phyloP scores from a whole-genome alignment of 495 filamentous ascomycete genomes.

The Hyaloscypha variabilis region DNA sequence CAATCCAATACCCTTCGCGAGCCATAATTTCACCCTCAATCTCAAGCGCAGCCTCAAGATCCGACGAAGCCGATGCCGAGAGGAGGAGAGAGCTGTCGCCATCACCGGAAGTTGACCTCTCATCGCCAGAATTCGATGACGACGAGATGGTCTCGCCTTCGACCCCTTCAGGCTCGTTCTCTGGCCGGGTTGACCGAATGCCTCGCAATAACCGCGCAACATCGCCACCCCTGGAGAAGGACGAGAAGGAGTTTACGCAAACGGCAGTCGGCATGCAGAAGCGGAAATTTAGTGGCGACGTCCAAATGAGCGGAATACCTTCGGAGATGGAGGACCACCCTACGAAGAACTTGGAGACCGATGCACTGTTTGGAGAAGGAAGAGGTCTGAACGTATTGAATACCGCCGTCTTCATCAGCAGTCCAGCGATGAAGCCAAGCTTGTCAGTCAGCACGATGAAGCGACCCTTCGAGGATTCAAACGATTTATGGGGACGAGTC shows the following conservation, averaged over 20 bases:
- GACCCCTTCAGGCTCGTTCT: slow-evolving; percentile 61
- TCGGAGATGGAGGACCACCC: slow-evolving; percentile 47
- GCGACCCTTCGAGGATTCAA: slow-evolving; percentile 43
- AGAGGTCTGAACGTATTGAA: slow-evolving; percentile 29
- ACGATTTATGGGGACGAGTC: slow-evolving; percentile 52
- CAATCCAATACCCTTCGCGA: slow-evolving; percentile 40
- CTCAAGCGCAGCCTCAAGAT: slow-evolving; percentile 67
- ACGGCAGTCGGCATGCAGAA: slow-evolving; percentile 86
- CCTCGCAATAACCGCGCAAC: slow-evolving; percentile 63
- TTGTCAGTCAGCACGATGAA: slow-evolving; percentile 37
- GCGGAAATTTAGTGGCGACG: slow-evolving; percentile 60
- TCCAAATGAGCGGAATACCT: slow-evolving; percentile 30
- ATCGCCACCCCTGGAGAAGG: slow-evolving; percentile 88
- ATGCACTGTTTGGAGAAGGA: slow-evolving; percentile 54
- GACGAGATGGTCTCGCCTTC: slow-evolving; percentile 54
- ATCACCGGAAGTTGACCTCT: slow-evolving; percentile 92
- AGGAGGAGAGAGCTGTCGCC: slow-evolving; percentile 77
- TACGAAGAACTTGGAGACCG: slow-evolving; percentile 52
- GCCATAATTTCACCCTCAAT: slow-evolving; percentile 81
- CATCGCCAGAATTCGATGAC: slow-evolving; percentile 77
- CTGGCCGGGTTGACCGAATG: slow-evolving; percentile 42
- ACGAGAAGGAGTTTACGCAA: slow-evolving; percentile 96
- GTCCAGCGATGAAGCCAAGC: slow-evolving; percentile 41
- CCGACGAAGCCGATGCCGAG: slow-evolving; percentile 69
- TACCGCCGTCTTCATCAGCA: slow-evolving; percentile 35